phyloP scores from a whole-genome alignment of 2,329 filamentous ascomycete genomes.

The Periconia sp. region DNA sequence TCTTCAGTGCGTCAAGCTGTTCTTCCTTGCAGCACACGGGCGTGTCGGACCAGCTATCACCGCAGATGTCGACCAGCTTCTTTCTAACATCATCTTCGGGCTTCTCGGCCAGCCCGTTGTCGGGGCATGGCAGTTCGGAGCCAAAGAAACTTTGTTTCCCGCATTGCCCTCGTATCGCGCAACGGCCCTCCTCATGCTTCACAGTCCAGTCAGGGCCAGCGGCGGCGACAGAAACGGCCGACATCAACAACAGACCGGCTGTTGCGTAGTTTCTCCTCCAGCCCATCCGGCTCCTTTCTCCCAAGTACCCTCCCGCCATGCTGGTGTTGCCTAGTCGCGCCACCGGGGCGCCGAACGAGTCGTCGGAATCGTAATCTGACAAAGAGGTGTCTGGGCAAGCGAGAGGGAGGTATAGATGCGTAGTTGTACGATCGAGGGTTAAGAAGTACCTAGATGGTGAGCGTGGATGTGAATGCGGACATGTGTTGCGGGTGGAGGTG shows the following conservation, averaged over 20 bases:
- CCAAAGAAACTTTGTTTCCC: conserved; percentile 90
- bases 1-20: conserved; percentile 80
- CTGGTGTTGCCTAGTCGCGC: background rate
- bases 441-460: background rate
- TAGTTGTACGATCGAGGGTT: background rate
- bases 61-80: conserved; percentile 83
- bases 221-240: conserved; percentile 29
- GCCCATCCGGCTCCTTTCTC: conserved; percentile 6
- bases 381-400: background rate
- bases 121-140: conserved; percentile 84
- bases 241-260: conserved; percentile 31
- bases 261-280: conserved; percentile 24
- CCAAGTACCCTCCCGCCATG: conserved; percentile 21
- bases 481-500: background rate
- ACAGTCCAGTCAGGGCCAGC: conserved; percentile 37
- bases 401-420: background rate
- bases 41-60: conserved; percentile 79
- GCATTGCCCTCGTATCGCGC: conserved; percentile 88
- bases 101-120: conserved; percentile 79
- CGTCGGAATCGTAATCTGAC: background rate
- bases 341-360: background rate
- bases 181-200: conserved; percentile 83
- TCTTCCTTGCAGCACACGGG: conserved; percentile 82
- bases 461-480: background rate
- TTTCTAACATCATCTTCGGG: conserved; percentile 72